Evolutionary conservation across 768 basidiomycete species (phyloP).

Genomic region (Termitomyces sp.): DNA sequence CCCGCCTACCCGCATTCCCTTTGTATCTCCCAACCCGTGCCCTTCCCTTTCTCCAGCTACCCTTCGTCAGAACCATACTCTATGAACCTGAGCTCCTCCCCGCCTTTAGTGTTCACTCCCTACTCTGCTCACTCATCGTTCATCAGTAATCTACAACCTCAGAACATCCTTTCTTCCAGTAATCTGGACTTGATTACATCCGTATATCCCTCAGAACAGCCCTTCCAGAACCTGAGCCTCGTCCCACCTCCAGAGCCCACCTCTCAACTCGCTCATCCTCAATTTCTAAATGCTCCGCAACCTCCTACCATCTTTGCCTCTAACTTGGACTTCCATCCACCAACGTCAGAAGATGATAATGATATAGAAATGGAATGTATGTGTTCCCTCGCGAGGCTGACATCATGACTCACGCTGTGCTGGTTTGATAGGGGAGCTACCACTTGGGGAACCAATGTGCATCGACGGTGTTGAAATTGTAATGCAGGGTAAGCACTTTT

Average conservation of each 20-base stretch:
- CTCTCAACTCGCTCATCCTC: background rate
- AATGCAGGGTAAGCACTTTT: background rate
- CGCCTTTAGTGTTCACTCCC: background rate
- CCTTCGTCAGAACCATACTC: background rate
- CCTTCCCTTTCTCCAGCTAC: background rate
- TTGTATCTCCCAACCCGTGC: background rate
- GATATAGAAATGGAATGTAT: background rate
- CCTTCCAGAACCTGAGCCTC: background rate
- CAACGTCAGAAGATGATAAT: background rate
- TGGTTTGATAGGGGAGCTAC: background rate
- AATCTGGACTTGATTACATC: background rate
- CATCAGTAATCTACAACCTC: background rate
- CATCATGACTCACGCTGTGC: background rate
- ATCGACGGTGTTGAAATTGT: background rate
- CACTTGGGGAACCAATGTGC: background rate
- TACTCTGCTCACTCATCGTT: background rate
- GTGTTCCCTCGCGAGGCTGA: background rate
- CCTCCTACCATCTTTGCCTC: background rate
- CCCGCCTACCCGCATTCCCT: background rate
- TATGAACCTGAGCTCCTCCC: background rate
- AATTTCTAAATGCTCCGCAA: background rate
- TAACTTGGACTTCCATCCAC: background rate
- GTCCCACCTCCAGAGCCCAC: background rate
- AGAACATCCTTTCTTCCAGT: background rate
- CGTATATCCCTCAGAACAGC: background rate